Evolutionary conservation across 352 stramenopile genomes (phyloP), one percentile per base, ranked within the genome.

Genomic region (Pythium vanterpoolii): DNA sequence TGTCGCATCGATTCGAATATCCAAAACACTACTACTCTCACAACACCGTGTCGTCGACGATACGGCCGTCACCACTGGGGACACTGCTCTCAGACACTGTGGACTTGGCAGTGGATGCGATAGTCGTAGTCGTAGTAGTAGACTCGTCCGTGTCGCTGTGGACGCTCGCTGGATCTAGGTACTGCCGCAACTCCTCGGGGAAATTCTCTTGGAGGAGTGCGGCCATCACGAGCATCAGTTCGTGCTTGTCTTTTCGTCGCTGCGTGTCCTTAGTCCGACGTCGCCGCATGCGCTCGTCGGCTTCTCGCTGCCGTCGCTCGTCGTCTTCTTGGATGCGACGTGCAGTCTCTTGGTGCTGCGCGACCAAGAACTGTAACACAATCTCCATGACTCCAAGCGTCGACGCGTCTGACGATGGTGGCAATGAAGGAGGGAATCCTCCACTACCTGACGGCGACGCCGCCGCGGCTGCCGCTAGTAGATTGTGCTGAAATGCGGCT

Each of bases 141-240:
- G 19, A 21, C 18, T 16, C 16, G 38, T 51, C 36, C 18, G n/a
- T 46, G 14, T 42, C 27, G 30, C 26, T 19, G 3, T 44, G 26
- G 0, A 52, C n/a, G 5, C 11, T 49, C 0, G 53, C 3, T 13
- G 49, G 52, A n/a, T 66, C 56, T 5, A 84, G 36, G 42, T 83
- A 69, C 42, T 76, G 66, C 18, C 63, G 68, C 24, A 88, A 55
- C 14, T 74, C 66, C 16, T 60, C 54, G 0, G 78, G 74, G 57
- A 86, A 85, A 38, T 65, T 71, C 57, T 76, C 68, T 13, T 69
- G 73, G 4, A 86, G 51, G 33, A 82, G 49, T 11, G 74, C 71
- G 1, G 55, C 58, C 60, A 88, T 71, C 23, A 80, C 62, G n/a
- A 76, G 49, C 76, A 88, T 85, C 42, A 86, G 58, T 28, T 86